Evolutionary conservation across 179 eudicot species (phyloP).

Genomic region (Beta macrorhiza): DNA sequence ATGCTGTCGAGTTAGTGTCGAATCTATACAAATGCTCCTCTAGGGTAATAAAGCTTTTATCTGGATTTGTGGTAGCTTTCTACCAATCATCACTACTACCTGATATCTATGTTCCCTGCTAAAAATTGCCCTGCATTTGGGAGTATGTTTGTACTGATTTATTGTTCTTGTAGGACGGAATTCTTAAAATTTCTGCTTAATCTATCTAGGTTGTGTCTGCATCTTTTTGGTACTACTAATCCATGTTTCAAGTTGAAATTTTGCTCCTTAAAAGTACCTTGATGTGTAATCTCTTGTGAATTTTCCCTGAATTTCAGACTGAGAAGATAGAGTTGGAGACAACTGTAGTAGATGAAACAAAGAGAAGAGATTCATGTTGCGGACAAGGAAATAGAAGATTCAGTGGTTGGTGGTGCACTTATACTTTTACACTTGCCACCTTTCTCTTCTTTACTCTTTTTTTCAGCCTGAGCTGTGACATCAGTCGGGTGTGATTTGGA

Average conservation of each 20-base stretch:
- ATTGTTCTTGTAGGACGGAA: not conserved
- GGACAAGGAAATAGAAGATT: slow-evolving; percentile 83
- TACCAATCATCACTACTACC: not conserved
- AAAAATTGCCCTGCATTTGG: not conserved
- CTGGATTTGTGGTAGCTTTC: not conserved
- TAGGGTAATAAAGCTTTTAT: not conserved
- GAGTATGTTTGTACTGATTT: not conserved
- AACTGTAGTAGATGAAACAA: slow-evolving; percentile 95
- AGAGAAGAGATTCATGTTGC: slow-evolving; percentile 86
- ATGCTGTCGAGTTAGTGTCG: too few species aligned
- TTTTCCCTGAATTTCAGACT: slow-evolving; percentile 45
- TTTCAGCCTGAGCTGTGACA: slow-evolving; percentile 1
- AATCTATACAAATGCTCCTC: too few species aligned
- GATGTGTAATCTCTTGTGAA: slow-evolving; percentile 3
- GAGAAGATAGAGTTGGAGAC: slow-evolving; percentile 98
- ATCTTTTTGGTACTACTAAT: slow-evolving; percentile 5
- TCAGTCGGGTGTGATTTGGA: not conserved
- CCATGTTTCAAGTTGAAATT: not conserved
- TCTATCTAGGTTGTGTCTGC: not conserved
- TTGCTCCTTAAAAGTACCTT: not conserved
- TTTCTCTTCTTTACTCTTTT: not conserved
- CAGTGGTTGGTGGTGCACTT: slow-evolving; percentile 66
- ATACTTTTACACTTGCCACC: slow-evolving; percentile 9
- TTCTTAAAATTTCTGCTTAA: not conserved
- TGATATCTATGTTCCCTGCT: not conserved